Conservation (phyloP, 306 rosid species). For the Vigna hirtella region DNA sequence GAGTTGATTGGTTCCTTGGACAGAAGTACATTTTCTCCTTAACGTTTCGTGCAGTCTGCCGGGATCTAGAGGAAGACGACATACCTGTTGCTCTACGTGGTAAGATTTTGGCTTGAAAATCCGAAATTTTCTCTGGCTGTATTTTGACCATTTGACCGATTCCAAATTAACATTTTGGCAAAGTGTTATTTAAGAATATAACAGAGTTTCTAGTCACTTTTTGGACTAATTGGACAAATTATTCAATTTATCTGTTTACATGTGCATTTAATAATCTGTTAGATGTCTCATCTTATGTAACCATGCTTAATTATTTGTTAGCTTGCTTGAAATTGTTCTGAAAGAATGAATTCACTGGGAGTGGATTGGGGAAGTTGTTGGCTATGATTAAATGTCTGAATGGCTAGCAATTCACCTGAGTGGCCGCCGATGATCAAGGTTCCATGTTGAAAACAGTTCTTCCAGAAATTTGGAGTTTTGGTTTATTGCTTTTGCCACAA, state of each 20-base stretch:
- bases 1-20: neutral
- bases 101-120: slow-evolving; percentile 15
- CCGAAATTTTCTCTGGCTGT: neutral
- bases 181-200: no score
- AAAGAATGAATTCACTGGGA: neutral
- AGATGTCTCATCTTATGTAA: neutral
- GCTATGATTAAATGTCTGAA: neutral
- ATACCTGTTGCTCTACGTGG: neutral
- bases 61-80: slow-evolving; percentile 7
- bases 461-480: neutral
- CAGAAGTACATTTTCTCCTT: neutral
- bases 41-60: neutral
- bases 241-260: neutral
- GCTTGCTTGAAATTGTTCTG: neutral
- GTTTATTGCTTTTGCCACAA: neutral
- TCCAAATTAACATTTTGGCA: no score
- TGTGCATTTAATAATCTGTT: no score
- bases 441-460: slow-evolving; percentile 10
- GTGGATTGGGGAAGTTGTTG: neutral
- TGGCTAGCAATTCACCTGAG: slow-evolving; percentile 9
- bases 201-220: no score
- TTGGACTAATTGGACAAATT: neutral
- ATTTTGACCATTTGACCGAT: neutral
- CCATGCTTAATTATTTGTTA: neutral
- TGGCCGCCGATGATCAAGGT: neutral